Evolutionary conservation across 768 basidiomycete genomes (phyloP).

Genomic region (Macrolepiota dolichaula): DNA sequence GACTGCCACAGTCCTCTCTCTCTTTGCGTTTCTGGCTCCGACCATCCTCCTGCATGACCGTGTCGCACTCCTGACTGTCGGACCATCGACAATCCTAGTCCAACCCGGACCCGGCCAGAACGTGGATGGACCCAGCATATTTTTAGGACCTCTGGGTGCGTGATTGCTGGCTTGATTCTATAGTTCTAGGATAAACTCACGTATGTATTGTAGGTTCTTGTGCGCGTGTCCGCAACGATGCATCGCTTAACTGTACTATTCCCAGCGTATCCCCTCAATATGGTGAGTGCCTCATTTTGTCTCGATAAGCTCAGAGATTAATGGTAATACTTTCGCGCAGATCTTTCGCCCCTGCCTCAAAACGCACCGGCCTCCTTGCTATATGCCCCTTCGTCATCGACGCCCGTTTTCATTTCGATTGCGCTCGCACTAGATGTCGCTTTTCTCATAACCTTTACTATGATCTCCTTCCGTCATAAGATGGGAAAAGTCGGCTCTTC

Average conservation of each 20-base stretch:
- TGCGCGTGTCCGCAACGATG: slow-evolving; percentile 44
- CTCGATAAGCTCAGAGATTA: neutral
- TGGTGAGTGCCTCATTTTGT: slow-evolving; percentile 36
- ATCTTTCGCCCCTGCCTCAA: slow-evolving; percentile 58
- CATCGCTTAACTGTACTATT: slow-evolving; percentile 50
- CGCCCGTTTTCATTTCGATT: slow-evolving; percentile 62
- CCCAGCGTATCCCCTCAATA: slow-evolving; percentile 57
- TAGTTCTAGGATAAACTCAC: neutral
- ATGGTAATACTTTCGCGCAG: slow-evolving; percentile 27
- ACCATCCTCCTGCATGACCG: slow-evolving; percentile 52
- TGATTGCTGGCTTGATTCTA: slow-evolving; percentile 1
- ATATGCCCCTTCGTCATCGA: slow-evolving; percentile 56
- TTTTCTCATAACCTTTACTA: slow-evolving; percentile 65
- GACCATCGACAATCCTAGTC: slow-evolving; percentile 43
- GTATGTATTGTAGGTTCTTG: slow-evolving; percentile 61
- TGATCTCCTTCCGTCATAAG: slow-evolving; percentile 64
- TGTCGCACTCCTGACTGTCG: slow-evolving; percentile 64
- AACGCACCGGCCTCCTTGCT: slow-evolving; percentile 54
- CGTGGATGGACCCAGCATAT: slow-evolving; percentile 67
- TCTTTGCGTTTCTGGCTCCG: slow-evolving; percentile 72
- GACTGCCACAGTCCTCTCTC: slow-evolving; percentile 59
- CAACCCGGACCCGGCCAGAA: slow-evolving; percentile 25
- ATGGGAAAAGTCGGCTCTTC: slow-evolving; percentile 47
- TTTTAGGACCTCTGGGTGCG: slow-evolving; percentile 66
- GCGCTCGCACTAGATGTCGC: slow-evolving; percentile 52